Conservation (phyloP, 2,329 filamentous ascomycete genomes). For the Xylaria sp. region DNA sequence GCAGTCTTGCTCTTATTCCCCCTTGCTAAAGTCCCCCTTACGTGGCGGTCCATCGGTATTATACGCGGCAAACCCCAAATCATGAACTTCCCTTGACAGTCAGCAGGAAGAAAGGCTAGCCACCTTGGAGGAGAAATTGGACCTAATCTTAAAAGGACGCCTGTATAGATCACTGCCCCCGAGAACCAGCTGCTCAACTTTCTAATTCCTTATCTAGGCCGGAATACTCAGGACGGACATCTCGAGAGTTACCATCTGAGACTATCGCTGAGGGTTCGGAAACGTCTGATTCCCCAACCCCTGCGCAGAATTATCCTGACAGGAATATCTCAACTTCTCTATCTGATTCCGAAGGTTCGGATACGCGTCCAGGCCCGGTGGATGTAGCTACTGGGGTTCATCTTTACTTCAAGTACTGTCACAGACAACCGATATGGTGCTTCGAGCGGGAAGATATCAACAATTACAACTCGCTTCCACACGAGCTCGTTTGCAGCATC, state of each 20-base stretch:
- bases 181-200: constrained; percentile 7
- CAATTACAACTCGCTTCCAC: constrained; percentile 35
- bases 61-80: constrained; percentile 27
- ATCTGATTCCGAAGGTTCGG: constrained; percentile 33
- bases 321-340: constrained; percentile 20
- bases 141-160: constrained; percentile 37
- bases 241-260: constrained; percentile 25
- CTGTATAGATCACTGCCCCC: constrained; percentile 25
- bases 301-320: constrained; percentile 17
- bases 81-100: constrained; percentile 36
- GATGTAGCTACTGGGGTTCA: constrained; percentile 36
- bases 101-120: constrained; percentile 38
- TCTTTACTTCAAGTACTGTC: constrained; percentile 39
- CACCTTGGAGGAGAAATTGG: constrained; percentile 38
- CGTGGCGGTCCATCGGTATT: constrained; percentile 40
- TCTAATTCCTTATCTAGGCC: constrained; percentile 33
- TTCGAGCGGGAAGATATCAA: constrained; percentile 38
- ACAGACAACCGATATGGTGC: constrained; percentile 40
- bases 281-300: constrained; percentile 13
- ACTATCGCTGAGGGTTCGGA: constrained; percentile 30
- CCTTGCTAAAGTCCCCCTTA: constrained; percentile 28
- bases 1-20: constrained; percentile 38
- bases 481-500: constrained; percentile 38
- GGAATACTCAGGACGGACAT: constrained; percentile 21
- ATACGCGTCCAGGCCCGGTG: constrained; percentile 33